phyloP scores from a whole-genome alignment of 1,284 basidiomycete species.

The Inonotus obliquus region DNA sequence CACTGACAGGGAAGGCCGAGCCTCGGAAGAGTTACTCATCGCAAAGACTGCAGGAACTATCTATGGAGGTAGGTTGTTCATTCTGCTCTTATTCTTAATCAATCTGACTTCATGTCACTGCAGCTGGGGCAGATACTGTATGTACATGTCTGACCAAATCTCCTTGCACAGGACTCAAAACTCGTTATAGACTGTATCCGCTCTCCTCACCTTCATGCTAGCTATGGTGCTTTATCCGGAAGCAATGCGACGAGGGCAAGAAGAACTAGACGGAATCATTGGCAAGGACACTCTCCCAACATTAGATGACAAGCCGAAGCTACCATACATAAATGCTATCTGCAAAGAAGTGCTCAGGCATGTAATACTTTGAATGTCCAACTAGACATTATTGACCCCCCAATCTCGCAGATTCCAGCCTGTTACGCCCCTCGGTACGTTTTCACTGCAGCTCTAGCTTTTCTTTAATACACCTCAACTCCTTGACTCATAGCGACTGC shows the following conservation, averaged over 20 bases:
- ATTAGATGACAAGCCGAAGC: conserved; percentile 19
- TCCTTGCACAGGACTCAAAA: conserved; percentile 6
- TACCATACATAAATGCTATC: conserved; percentile 26
- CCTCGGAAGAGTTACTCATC: background rate
- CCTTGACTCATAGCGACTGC: background rate
- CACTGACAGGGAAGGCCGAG: background rate
- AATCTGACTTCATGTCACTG: background rate
- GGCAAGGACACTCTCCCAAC: conserved; percentile 22
- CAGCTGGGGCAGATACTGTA: background rate
- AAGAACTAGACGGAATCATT: conserved; percentile 23
- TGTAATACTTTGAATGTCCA: background rate
- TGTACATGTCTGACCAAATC: background rate
- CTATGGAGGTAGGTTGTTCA: conserved; percentile 9
- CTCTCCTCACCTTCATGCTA: background rate
- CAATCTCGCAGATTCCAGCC: conserved; percentile 14
- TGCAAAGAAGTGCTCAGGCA: conserved; percentile 22
- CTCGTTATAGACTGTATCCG: background rate
- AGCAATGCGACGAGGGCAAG: background rate
- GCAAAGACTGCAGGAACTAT: background rate
- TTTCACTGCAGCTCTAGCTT: too few relatives aligned
- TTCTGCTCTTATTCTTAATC: background rate
- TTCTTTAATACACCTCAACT: too few relatives aligned
- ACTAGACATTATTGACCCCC: background rate
- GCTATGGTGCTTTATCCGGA: background rate
- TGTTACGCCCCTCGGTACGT: conserved; percentile 8